Percentiles rank a stretch among this genome's conserved stretches.
Conservation (phyloP, 345 rosid species). For the Sonneratia alba region DNA sequence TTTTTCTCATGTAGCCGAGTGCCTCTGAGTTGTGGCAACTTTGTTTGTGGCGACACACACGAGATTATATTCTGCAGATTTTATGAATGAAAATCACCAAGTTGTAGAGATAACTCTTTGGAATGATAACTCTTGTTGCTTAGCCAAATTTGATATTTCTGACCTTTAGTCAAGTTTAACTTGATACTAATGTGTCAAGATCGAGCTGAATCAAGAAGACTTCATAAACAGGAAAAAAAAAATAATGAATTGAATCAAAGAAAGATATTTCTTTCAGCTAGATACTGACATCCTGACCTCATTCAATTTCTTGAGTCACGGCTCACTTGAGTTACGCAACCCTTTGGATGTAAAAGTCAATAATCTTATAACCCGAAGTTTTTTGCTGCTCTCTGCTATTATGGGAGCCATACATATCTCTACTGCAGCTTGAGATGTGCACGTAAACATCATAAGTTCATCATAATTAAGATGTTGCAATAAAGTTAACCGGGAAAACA, state of each 20-base stretch:
- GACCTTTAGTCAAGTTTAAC: neutral
- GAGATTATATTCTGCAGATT: neutral
- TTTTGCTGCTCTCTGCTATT: neutral
- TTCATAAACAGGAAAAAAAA: neutral
- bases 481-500: no score
- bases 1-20: neutral
- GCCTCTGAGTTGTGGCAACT: neutral
- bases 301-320: no score
- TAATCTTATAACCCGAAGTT: neutral
- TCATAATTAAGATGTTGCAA: no score
- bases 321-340: no score
- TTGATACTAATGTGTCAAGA: neutral
- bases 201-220: neutral
- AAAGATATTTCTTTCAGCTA: no score
- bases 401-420: no score
- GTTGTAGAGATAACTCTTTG: neutral
- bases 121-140: neutral
- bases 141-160: neutral
- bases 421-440: no score
- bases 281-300: no score
- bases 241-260: neutral
- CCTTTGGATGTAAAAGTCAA: neutral
- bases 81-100: neutral
- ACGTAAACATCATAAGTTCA: no score
- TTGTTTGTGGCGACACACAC: neutral